Percentiles rank a stretch among this genome's conserved stretches.
phyloP scores from a whole-genome alignment of 495 filamentous ascomycete genomes.

The Penicillium egyptiacum region DNA sequence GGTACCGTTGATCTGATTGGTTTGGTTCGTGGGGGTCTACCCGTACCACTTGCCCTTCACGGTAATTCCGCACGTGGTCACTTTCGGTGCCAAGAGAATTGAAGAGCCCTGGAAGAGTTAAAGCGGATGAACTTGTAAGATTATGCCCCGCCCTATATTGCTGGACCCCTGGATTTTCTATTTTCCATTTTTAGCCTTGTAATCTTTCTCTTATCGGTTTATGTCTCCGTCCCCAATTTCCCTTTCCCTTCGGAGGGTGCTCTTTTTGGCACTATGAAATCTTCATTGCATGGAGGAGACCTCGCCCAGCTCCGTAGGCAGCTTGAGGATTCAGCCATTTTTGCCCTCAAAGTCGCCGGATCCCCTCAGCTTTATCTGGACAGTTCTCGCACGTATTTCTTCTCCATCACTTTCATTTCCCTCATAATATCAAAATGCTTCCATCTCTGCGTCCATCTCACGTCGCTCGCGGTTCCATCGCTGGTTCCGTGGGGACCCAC shows the following conservation, averaged over 20 bases:
- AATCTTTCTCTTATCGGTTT: not conserved
- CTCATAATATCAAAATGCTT: constrained; percentile 25
- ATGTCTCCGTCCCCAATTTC: not conserved
- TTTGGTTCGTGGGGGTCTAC: not conserved
- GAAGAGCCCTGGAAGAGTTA: too few species aligned
- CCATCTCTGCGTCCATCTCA: constrained; percentile 25
- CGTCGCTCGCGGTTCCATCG: constrained; percentile 11
- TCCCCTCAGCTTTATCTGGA: constrained; percentile 17
- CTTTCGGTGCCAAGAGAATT: too few species aligned
- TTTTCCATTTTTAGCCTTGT: not conserved
- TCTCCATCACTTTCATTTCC: constrained; percentile 24
- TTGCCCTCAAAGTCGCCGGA: constrained; percentile 12
- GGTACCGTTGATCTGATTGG: not conserved
- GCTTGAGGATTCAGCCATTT: constrained; percentile 3
- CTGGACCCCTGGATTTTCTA: not conserved
- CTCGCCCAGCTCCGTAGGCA: constrained; percentile 1
- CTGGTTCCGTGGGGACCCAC: constrained; percentile 25
- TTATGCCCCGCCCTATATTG: not conserved
- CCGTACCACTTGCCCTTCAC: not conserved
- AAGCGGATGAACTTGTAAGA: not conserved
- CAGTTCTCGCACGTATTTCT: constrained; percentile 17
- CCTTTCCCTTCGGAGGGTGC: not conserved
- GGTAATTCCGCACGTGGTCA: not conserved
- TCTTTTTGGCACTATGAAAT: constrained; percentile 3
- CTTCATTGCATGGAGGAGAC: not conserved